A percentile compares a stretch with the other conserved stretches of the same genome.
Evolutionary conservation across 1,139 yeast species (phyloP).

Genomic region (Sugiyamaella japonica): DNA sequence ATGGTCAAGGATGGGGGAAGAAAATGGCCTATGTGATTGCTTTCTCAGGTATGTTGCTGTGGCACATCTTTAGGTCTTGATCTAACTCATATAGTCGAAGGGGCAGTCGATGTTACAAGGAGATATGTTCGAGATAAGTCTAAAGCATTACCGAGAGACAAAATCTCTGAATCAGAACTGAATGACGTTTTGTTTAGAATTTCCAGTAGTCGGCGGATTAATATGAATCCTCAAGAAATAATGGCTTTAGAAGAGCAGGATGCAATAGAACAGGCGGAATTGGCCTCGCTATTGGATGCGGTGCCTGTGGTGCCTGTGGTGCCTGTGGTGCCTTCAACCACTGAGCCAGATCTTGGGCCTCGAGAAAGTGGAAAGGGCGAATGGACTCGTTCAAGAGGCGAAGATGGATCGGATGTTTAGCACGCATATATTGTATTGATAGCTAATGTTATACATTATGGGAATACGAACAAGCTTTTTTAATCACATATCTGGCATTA

Average conservation of each 20-base stretch:
- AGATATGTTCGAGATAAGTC: slow-evolving; percentile 61
- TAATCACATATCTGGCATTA: too few species aligned
- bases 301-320: too few species aligned
- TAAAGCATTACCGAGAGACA: slow-evolving; percentile 53
- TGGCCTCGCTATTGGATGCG: slow-evolving; percentile 30
- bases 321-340: slow-evolving; percentile 24
- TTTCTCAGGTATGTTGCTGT: slow-evolving; percentile 45
- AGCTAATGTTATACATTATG: too few species aligned
- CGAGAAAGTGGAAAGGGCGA: slow-evolving; percentile 73
- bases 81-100: slow-evolving; percentile 40
- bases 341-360: slow-evolving; percentile 34
- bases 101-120: slow-evolving; percentile 65
- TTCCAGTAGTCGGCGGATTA: slow-evolving; percentile 45
- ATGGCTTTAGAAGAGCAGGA: slow-evolving; percentile 43
- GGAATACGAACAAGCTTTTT: too few species aligned
- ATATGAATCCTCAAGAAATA: slow-evolving; percentile 40
- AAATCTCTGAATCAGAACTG: slow-evolving; percentile 48
- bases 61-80: too few species aligned
- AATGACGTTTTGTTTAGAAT: slow-evolving; percentile 41
- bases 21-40: slow-evolving; percentile 86
- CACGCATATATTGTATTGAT: too few species aligned
- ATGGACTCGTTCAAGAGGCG: slow-evolving; percentile 80
- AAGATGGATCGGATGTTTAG: slow-evolving; percentile 50
- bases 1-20: slow-evolving; percentile 88
- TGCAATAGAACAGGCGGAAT: slow-evolving; percentile 44